phyloP scores from a whole-genome alignment of 1,284 basidiomycete species.

The Puccinia brachypodii region DNA sequence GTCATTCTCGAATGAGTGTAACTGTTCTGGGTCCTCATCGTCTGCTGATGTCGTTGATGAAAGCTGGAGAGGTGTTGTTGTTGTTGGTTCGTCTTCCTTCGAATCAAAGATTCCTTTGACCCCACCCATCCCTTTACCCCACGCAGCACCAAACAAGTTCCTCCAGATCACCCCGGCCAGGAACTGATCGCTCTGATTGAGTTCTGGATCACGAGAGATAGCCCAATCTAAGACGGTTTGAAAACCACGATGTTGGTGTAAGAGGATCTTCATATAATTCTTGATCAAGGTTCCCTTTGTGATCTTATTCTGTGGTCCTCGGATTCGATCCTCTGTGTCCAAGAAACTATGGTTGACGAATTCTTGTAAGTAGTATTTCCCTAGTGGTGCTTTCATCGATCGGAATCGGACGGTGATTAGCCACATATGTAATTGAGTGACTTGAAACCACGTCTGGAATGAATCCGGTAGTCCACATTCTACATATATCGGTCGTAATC shows the following conservation, averaged over 20 bases:
- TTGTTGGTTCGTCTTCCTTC: constrained; percentile 18
- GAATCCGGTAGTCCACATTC: constrained; percentile 86
- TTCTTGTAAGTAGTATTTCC: constrained; percentile 70
- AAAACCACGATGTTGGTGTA: constrained; percentile 86
- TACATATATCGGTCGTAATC: constrained; percentile 55
- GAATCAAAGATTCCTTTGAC: constrained; percentile 55
- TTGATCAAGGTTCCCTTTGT: constrained; percentile 74
- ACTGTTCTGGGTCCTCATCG: constrained; percentile 12
- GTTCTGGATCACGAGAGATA: constrained; percentile 61
- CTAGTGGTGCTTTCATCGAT: constrained; percentile 70
- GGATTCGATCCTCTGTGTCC: constrained; percentile 87
- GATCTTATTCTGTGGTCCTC: constrained; percentile 67
- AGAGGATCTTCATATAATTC: constrained; percentile 83
- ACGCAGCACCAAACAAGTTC: constrained; percentile 69
- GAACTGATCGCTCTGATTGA: constrained; percentile 58
- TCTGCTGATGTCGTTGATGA: constrained; percentile 51
- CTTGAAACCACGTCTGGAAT: constrained; percentile 96
- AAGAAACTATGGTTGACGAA: constrained; percentile 95
- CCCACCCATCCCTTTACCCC: constrained; percentile 58
- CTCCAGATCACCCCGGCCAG: constrained; percentile 87
- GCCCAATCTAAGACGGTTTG: constrained; percentile 78
- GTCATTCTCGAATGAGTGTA: constrained; percentile 61
- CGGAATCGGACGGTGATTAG: constrained; percentile 84
- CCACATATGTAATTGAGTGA: constrained; percentile 91
- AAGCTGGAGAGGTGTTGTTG: constrained; percentile 51